A percentile compares a stretch with the other conserved stretches of the same genome.
These are phyloP conservation scores for Hypseocharis bilobata DNA, from an alignment of 441 rosid genomes.

Conservation along the genomic window DNA sequence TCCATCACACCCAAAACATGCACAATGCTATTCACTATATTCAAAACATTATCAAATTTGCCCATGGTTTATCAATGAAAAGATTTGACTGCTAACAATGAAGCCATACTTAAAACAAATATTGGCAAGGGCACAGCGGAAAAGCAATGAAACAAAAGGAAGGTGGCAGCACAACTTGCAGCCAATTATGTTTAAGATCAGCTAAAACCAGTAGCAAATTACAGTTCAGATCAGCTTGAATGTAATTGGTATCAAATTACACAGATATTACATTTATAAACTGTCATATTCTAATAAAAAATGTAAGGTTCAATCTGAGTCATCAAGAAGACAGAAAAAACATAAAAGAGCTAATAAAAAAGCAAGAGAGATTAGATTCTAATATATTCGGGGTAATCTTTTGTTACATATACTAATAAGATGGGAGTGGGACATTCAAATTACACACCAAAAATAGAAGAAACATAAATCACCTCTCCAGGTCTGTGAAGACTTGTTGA, in stretches of 20 bases:
- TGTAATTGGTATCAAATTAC: too few relatives aligned
- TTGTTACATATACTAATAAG: too few relatives aligned
- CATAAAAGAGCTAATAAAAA: too few relatives aligned
- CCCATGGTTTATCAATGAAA: too few relatives aligned
- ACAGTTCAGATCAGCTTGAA: too few relatives aligned
- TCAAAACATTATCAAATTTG: background rate
- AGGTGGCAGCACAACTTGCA: background rate
- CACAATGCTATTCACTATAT: too few relatives aligned
- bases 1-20: too few relatives aligned
- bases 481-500: conserved; percentile 52
- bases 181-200: too few relatives aligned
- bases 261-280: background rate
- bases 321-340: too few relatives aligned
- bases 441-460: background rate
- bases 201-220: too few relatives aligned
- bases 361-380: too few relatives aligned
- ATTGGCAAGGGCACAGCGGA: background rate
- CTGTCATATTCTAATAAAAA: background rate
- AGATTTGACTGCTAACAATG: background rate
- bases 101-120: background rate
- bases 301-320: background rate
- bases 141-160: background rate
- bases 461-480: conserved; percentile 40
- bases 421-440: background rate
- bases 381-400: too few relatives aligned